Percentiles rank a stretch among this genome's conserved stretches.
Evolutionary conservation across 2,329 filamentous ascomycete species (phyloP).

Genomic region (Fusarium siculi): DNA sequence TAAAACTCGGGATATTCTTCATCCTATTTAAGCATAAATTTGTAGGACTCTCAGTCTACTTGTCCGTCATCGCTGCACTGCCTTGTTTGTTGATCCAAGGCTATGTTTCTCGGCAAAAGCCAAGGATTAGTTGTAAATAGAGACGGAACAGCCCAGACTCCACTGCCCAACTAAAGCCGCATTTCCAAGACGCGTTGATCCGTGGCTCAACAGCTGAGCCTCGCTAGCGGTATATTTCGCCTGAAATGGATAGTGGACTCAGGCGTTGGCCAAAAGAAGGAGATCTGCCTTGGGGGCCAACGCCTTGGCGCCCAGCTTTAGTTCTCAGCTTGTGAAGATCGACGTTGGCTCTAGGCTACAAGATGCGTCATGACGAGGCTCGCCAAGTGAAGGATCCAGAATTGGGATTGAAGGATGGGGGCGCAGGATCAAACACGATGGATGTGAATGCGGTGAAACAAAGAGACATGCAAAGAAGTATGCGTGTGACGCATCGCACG

Average conservation of each 20-base stretch:
- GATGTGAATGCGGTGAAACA: background rate
- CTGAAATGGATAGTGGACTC: background rate
- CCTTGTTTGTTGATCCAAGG: background rate
- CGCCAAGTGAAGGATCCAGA: background rate
- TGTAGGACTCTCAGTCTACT: fast-evolving
- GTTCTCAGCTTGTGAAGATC: background rate
- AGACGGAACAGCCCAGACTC: too few relatives aligned
- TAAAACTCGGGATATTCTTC: fast-evolving
- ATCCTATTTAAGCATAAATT: background rate
- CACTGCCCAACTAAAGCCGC: background rate
- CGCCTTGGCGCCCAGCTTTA: background rate
- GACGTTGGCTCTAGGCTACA: background rate
- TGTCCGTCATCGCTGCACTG: background rate
- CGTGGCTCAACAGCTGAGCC: background rate
- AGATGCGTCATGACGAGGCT: background rate
- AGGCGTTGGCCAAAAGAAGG: background rate
- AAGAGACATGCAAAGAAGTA: fast-evolving
- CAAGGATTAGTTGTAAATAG: background rate
- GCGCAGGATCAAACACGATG: too few relatives aligned
- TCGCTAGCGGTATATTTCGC: background rate
- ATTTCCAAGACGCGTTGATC: background rate
- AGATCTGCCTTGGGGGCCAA: background rate
- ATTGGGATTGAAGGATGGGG: background rate
- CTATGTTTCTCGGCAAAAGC: background rate
- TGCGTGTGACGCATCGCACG: background rate